A percentile compares a stretch with the other conserved stretches of the same genome.
Conservation (phyloP, 1,284 basidiomycete genomes). For the Boletellus deceptivus region DNA sequence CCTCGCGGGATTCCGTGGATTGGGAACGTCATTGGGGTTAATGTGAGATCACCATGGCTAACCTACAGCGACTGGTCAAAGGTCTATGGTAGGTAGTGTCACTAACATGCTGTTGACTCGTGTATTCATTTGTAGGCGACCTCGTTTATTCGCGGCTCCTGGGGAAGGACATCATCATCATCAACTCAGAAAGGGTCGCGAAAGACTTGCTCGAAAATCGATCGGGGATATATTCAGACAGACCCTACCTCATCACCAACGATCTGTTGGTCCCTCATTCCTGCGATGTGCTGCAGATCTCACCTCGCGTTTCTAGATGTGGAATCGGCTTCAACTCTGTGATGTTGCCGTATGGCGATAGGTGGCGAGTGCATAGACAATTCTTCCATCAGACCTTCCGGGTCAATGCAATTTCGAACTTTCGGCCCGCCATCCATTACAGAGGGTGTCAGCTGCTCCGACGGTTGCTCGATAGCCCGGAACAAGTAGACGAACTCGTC, state of each 20-base stretch:
- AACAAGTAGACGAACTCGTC: constrained; percentile 5
- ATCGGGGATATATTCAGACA: constrained; percentile 6
- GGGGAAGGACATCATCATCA: constrained; percentile 3
- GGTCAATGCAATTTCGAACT: constrained; percentile 14
- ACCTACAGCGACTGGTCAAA: background rate
- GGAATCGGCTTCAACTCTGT: constrained; percentile 35
- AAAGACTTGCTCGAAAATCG: constrained; percentile 6
- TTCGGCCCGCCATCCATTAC: constrained; percentile 17
- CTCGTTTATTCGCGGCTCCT: background rate
- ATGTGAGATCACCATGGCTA: no score
- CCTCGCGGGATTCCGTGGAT: background rate
- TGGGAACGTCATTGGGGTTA: background rate
- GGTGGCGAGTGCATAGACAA: no score
- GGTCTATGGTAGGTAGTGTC: background rate
- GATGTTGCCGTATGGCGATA: constrained; percentile 16
- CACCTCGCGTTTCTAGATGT: constrained; percentile 25
- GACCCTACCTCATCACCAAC: constrained; percentile 1
- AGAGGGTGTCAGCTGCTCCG: constrained; percentile 33
- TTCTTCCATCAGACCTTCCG: no score
- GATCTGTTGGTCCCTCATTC: background rate
- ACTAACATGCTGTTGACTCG: background rate
- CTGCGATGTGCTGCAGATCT: background rate
- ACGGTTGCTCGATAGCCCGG: constrained; percentile 27
- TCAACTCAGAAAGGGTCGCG: constrained; percentile 8
- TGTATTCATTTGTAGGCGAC: background rate